These are phyloP conservation scores for Ceratobasidium sp. DNA, from an alignment of 1,284 basidiomycete genomes.

Conservation along the genomic window DNA sequence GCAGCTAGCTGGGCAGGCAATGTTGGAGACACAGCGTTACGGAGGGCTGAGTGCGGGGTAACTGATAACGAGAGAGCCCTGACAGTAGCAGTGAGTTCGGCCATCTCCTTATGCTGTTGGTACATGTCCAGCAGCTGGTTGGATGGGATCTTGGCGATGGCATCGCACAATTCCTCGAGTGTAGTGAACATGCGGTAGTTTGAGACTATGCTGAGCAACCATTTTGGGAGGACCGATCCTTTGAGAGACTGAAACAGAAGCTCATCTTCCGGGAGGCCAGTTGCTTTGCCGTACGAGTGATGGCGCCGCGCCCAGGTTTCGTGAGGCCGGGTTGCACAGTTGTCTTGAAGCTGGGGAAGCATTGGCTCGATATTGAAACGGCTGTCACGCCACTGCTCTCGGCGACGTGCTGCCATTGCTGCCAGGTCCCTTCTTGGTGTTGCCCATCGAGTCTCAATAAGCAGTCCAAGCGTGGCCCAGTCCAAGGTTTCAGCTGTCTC, in stretches of 20 bases:
- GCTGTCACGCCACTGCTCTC: not conserved
- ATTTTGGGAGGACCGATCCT: too few relatives aligned
- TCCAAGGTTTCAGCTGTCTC: not conserved
- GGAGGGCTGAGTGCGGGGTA: too few relatives aligned
- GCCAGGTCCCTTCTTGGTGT: not conserved
- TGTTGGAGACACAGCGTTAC: too few relatives aligned
- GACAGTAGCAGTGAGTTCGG: too few relatives aligned
- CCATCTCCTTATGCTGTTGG: too few relatives aligned
- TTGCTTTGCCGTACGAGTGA: not conserved
- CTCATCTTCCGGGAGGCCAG: too few relatives aligned
- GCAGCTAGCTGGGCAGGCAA: too few relatives aligned
- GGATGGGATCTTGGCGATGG: not conserved
- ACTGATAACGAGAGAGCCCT: too few relatives aligned
- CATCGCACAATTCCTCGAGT: not conserved
- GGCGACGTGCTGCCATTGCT: not conserved
- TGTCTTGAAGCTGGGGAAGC: not conserved
- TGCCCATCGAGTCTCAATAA: conserved; percentile 8
- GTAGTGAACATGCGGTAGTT: too few relatives aligned
- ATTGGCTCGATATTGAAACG: not conserved
- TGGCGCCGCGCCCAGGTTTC: not conserved
- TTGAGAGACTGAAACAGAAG: not conserved
- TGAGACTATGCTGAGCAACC: not conserved
- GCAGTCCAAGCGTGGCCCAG: conserved; percentile 2
- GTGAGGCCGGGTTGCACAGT: not conserved
- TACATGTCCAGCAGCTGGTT: not conserved